phyloP scores from a whole-genome alignment of 805 yeast species.

The Tetrapisispora namnaoensis region DNA sequence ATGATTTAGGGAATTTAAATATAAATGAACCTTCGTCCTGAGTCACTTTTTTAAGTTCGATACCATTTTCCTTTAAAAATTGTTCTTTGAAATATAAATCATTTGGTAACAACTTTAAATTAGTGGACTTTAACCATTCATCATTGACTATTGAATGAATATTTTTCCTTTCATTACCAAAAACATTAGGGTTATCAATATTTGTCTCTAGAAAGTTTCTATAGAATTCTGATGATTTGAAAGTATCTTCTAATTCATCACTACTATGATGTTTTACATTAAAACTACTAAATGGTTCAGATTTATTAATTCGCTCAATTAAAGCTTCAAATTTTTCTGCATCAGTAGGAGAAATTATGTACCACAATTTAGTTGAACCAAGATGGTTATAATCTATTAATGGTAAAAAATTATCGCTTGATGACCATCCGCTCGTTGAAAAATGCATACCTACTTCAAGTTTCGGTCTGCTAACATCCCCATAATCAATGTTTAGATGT shows the following conservation, averaged over 20 bases:
- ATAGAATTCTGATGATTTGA: conserved; percentile 39
- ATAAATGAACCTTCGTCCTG: conserved; percentile 57
- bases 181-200: background rate
- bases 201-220: conserved; percentile 39
- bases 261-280: background rate
- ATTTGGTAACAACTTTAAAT: conserved; percentile 6
- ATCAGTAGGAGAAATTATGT: conserved; percentile 49
- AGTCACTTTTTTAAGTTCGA: conserved; percentile 36
- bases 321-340: conserved; percentile 40
- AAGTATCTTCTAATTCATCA: conserved; percentile 2
- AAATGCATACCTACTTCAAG: conserved; percentile 44
- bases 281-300: conserved; percentile 34
- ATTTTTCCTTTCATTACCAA: conserved; percentile 2
- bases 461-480: conserved; percentile 34
- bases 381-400: conserved; percentile 42
- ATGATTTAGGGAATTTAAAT: conserved; percentile 47
- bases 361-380: conserved; percentile 53
- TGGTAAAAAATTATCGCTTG: conserved; percentile 53
- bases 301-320: conserved; percentile 17
- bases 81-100: conserved; percentile 40
- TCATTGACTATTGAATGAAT: conserved; percentile 2
- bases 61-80: conserved; percentile 38
- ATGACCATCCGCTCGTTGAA: conserved; percentile 46
- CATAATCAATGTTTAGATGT: conserved; percentile 36
- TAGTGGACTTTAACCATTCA: conserved; percentile 8